Evolutionary conservation across 768 basidiomycete genomes (phyloP), one percentile per base, ranked within the genome.

Genomic region (Mycena haematopus): DNA sequence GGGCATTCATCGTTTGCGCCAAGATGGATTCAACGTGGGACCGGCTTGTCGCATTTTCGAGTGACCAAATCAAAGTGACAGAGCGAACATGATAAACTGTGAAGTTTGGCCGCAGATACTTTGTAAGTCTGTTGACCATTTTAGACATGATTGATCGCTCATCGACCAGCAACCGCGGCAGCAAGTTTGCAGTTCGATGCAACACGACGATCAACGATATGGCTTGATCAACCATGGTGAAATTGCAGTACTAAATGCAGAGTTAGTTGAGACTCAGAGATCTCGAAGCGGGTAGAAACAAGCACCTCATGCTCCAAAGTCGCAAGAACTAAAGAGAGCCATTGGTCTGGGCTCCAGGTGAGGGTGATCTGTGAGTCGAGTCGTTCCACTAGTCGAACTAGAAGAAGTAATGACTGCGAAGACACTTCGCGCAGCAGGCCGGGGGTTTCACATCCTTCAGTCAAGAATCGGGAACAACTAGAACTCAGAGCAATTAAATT

Each of bases 1-100:
- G 71, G 8, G 88, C 84, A 11, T 82, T 82, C 78, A 99, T 83
- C 17, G 82, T 84, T 60, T 88, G 84, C 0, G 94, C 85, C 31
- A 98, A 76, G 46, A 93, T 88, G 6, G 92, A 86, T 70, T 96
- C 93, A 10, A 96, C 85, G 69, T 91, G 84, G 29, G 84, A 80
- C 15, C 80, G 79, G 7, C 78, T 72, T 31, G 86, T 80, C 17
- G 83, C 70, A 42, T 79, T 77, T 68, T 95, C 87, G 42, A 97
- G 74, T 0, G 84, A 80, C 95, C 96, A 98, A 19, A 98, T 81
- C 31, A 97, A 77, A 68, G 80, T 87, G 27, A 93, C 91, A 9
- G 91, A 85, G 22, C 94, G 90, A 52, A 86, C 83, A 73, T 98
- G 95, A 72, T 93, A 96, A 1, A 84, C 78, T 0, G 89, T 78